These are phyloP conservation scores for Ligustrum vulgare DNA, from an alignment of 257 asterid genomes.

Conservation along the genomic window DNA sequence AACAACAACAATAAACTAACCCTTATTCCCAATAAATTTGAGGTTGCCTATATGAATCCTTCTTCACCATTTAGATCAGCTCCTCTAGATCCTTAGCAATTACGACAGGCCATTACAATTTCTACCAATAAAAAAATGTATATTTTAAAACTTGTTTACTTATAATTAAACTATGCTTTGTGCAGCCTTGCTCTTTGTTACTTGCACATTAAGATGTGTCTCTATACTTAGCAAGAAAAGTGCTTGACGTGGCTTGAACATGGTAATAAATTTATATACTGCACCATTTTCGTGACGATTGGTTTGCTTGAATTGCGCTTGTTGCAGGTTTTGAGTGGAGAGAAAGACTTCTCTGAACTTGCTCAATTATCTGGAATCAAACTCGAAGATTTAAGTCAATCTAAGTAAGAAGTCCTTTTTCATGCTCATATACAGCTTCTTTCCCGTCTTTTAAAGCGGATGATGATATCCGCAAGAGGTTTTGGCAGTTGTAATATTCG, in stretches of 20 bases:
- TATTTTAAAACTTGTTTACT: background rate
- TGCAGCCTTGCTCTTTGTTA: background rate
- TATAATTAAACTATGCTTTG: background rate
- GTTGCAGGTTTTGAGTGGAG: slow-evolving; percentile 72
- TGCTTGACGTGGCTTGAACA: background rate
- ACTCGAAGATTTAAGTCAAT: slow-evolving; percentile 52
- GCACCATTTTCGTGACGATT: slow-evolving; percentile 4
- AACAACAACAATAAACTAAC: background rate
- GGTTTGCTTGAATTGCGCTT: slow-evolving; percentile 8
- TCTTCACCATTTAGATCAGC: background rate
- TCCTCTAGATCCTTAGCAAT: background rate
- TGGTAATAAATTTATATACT: background rate
- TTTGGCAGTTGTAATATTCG: background rate
- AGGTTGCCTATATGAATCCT: background rate
- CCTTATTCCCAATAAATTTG: background rate
- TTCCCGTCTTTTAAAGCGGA: background rate
- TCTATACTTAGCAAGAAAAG: background rate
- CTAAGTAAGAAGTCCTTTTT: slow-evolving; percentile 29
- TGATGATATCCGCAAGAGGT: background rate
- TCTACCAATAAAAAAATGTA: background rate
- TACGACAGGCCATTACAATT: background rate
- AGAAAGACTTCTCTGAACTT: slow-evolving; percentile 65
- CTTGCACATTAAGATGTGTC: background rate
- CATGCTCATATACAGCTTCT: background rate
- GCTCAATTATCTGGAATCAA: slow-evolving; percentile 68